Percentiles rank a stretch among this genome's conserved stretches.
These are phyloP conservation scores for Citrus glauca DNA, from an alignment of 345 rosid species.

Conservation along the genomic window DNA sequence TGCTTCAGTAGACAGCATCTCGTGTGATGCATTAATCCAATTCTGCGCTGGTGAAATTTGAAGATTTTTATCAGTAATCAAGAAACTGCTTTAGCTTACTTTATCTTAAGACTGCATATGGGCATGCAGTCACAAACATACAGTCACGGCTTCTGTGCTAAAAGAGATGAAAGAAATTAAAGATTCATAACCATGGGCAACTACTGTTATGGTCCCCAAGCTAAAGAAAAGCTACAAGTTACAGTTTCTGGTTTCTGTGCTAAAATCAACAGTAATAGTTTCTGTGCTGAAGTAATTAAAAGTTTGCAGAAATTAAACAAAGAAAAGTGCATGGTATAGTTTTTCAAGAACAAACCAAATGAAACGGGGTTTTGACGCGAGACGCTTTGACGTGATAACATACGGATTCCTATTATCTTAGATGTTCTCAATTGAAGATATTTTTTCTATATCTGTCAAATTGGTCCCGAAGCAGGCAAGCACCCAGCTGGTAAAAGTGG, in stretches of 20 bases:
- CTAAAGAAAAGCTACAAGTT: neutral
- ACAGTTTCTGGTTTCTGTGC: neutral
- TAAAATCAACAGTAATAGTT: neutral
- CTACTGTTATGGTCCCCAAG: neutral
- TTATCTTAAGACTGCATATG: no score
- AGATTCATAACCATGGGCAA: neutral
- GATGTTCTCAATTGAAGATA: no score
- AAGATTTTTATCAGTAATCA: no score
- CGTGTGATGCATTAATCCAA: neutral
- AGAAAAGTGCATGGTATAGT: neutral
- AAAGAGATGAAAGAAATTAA: neutral
- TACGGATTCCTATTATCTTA: no score
- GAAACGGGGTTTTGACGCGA: neutral
- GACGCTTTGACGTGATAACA: no score
- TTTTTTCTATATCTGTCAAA: no score
- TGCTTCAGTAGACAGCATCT: neutral
- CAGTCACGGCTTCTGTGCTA: conserved; percentile 2
- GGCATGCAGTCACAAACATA: no score
- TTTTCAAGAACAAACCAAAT: neutral
- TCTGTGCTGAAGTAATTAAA: neutral
- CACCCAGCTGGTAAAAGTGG: neutral
- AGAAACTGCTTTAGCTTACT: no score
- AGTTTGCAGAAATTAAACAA: neutral
- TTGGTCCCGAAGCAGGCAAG: no score
- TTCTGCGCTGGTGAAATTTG: neutral